These are phyloP conservation scores for Pichia sp. DNA, from an alignment of 1,139 yeast species.

Conservation along the genomic window DNA sequence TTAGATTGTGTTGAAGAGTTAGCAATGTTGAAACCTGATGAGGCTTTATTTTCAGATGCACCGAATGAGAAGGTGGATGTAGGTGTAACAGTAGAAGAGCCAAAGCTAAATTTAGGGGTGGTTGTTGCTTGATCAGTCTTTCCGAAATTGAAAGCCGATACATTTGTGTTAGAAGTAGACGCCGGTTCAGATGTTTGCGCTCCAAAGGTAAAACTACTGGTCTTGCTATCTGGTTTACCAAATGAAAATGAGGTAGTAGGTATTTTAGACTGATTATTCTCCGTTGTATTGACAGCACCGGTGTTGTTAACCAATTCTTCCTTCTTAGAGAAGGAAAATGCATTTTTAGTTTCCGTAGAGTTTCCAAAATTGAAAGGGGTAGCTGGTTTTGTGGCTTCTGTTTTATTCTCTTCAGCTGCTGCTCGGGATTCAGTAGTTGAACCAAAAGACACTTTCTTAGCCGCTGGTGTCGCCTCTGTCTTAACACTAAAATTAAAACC, in stretches of 20 bases:
- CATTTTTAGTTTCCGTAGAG: not conserved
- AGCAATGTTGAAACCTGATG: not conserved
- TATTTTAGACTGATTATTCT: too few species aligned
- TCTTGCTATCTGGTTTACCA: not conserved
- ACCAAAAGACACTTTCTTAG: not conserved
- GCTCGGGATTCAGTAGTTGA: too few species aligned
- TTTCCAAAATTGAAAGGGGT: slow-evolving; percentile 3
- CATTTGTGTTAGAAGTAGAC: too few species aligned
- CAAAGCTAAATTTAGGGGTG: slow-evolving; percentile 14
- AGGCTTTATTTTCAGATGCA: slow-evolving; percentile 2
- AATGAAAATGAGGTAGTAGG: slow-evolving; percentile 1
- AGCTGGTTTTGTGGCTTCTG: slow-evolving; percentile 2
- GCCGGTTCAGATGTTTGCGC: too few species aligned
- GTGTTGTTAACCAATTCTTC: not conserved
- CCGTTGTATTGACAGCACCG: too few species aligned
- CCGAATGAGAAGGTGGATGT: slow-evolving; percentile 28
- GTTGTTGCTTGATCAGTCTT: not conserved
- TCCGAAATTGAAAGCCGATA: not conserved
- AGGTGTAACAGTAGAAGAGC: slow-evolving; percentile 17
- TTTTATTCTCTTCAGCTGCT: not conserved
- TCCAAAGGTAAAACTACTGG: not conserved
- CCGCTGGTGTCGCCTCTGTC: not conserved
- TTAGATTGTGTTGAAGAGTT: slow-evolving; percentile 2
- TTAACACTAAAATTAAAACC: not conserved
- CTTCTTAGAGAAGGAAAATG: slow-evolving; percentile 1